Evolutionary conservation across 2,329 filamentous ascomycete genomes (phyloP), one percentile per base, ranked within the genome.

Genomic region (Beauveria caledonica): DNA sequence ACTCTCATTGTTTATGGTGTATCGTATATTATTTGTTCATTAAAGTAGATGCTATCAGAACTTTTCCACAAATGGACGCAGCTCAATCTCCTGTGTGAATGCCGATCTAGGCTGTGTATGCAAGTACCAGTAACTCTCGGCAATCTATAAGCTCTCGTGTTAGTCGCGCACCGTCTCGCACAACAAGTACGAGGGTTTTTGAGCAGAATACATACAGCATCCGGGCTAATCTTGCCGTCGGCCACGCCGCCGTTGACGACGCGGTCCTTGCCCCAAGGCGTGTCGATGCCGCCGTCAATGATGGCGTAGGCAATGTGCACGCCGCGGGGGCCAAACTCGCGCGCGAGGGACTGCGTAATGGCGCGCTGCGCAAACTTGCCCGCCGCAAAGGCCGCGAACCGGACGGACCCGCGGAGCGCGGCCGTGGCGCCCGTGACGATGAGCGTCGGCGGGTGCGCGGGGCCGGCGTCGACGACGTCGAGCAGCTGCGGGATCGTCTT

Each of bases 401-500:
- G 76, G 0, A 89, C 85, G 11, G 85, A 87, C 4, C 88, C 89
- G 67, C 86, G 88, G 19, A 93, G 66, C 0, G 87, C 90, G 0
- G 90, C 92, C 0, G 92, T 96, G 0, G 92, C 91, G 36, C 92
- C 92, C 0, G 92, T 96, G 73, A 95, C 89, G 68, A 96, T 87
- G 21, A 96, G 77, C 0, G 88, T 87, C 0, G 91, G 91, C 5
- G 91, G 89, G 68, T 90, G 74, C 1, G 67, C 40, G 36, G 81
- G 77, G 0, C 81, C 72, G 48, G 76, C 74, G 0, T 72, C 71
- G 1, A 85, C 81, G 0, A 86, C 78, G 23, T 85, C 79, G 2
- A 92, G 79, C 1, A 96, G 81, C 1, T 87, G 78, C 0, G 92
- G 91, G 1, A 96, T 74, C 0, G 83, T 77, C 3, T 80, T 78